Percentiles rank a stretch among this genome's conserved stretches.
Conservation (phyloP, 2,329 filamentous ascomycete genomes). For the Sarocladium strictum region DNA sequence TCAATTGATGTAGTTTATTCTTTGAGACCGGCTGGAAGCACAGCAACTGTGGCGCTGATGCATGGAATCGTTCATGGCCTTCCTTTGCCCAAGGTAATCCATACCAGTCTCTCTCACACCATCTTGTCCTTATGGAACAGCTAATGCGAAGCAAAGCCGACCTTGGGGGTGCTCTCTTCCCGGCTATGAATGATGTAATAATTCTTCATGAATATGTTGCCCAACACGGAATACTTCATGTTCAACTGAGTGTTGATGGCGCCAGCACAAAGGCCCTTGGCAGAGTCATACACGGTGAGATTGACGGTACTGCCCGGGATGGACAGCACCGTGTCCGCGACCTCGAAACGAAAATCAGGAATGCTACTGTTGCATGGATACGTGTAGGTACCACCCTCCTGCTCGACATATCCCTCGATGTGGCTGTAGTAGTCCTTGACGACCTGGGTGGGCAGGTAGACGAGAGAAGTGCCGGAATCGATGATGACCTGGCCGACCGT, state of each 20-base stretch:
- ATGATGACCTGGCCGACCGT: constrained; percentile 26
- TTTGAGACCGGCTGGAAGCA: no score
- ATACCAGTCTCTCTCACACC: no score
- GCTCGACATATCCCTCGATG: constrained; percentile 31
- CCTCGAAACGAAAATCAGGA: constrained; percentile 46
- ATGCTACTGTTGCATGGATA: constrained; percentile 37
- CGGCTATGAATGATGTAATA: constrained; percentile 2
- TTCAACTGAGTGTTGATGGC: not conserved
- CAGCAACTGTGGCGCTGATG: no score
- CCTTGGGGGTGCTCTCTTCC: not conserved
- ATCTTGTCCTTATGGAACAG: no score
- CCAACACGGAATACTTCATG: not conserved
- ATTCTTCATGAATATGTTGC: not conserved
- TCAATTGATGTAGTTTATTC: no score
- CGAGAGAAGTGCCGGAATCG: constrained; percentile 57
- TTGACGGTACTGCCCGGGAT: constrained; percentile 48
- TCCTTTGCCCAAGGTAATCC: no score
- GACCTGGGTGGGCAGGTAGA: constrained; percentile 50
- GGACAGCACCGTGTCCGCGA: constrained; percentile 50
- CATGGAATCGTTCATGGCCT: no score
- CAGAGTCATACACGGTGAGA: constrained; percentile 25
- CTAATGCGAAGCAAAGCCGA: not conserved
- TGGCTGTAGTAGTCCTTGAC: constrained; percentile 41
- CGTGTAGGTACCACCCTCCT: constrained; percentile 32
- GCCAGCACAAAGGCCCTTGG: not conserved